Evolutionary conservation across 257 asterid species (phyloP), one percentile per base, ranked within the genome.

Genomic region (Echites panduratus): DNA sequence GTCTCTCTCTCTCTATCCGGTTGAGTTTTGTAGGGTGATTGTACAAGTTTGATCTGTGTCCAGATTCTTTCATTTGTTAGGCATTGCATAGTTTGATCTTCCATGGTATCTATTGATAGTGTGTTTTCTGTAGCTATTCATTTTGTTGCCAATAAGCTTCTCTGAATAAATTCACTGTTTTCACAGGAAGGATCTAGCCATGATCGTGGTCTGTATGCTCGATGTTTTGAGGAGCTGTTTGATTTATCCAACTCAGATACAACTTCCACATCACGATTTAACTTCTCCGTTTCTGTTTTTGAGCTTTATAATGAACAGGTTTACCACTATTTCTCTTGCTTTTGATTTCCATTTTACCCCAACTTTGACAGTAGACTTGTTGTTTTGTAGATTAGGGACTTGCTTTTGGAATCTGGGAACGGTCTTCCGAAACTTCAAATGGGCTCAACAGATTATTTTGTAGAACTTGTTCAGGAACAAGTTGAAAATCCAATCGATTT

Each of bases 101-200:
- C 56, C 35, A 22, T 14, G 40, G 32, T 26, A 69, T 38, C 4
- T 50, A 40, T 29, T 68, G 38, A 32, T 32, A 41, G 20, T 26
- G 38, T 29, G 43, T 22, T 69, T 24, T 49, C 26, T 19, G 24
- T 32, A 29, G 50, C 59, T 43, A 29, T 47, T 56, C 48, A n/a
- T 32, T n/a, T 29, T 45, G 40, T 32, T 38, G 50, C 20, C 14
- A n/a, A 27, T 45, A 44, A 35, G 35, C 53, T 66, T 66, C 26
- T 65, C 32, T 65, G 27, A 74, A 24, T 54, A 50, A 8, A 52
- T 17, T 70, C 45, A 56, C 77, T 74, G 3, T 76, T 79, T 82
- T 50, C 77, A 86, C 97, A 95, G 99, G 99, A 92, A 85, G 99
- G 99, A 86, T 90, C 98, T 80, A 87, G 88, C 83, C 96, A 88